Conservation (phyloP, 2,329 filamentous ascomycete genomes). For the Cladophialophora psammophila region DNA sequence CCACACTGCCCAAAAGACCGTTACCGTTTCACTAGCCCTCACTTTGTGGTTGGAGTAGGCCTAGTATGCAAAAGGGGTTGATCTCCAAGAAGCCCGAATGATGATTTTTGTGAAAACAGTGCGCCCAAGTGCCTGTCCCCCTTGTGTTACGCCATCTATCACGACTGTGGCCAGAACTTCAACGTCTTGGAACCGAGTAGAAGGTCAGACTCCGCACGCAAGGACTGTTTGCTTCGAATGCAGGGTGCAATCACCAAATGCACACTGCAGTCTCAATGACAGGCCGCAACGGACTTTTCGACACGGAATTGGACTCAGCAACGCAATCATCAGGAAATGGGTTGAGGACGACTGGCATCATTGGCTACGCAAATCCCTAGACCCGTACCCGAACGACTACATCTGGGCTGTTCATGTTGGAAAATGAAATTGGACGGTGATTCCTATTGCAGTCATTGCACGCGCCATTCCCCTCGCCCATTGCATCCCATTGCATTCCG, state of each 20-base stretch:
- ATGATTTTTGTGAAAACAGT: constrained; percentile 44
- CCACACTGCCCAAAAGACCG: constrained; percentile 38
- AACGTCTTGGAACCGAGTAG: constrained; percentile 46
- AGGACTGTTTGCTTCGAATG: constrained; percentile 42
- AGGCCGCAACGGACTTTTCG: constrained; percentile 44
- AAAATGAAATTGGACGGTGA: constrained; percentile 40
- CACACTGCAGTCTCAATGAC: constrained; percentile 43
- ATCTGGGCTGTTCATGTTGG: constrained; percentile 43
- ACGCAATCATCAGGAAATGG: constrained; percentile 43
- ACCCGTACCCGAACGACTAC: constrained; percentile 45
- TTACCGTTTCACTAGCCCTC: constrained; percentile 36
- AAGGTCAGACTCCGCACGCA: constrained; percentile 40
- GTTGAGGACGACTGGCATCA: constrained; percentile 48
- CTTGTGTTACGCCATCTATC: constrained; percentile 45
- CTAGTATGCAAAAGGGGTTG: constrained; percentile 41
- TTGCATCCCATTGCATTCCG: background rate
- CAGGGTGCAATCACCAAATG: constrained; percentile 40
- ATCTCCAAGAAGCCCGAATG: constrained; percentile 45
- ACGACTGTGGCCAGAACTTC: constrained; percentile 40
- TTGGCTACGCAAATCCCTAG: constrained; percentile 45
- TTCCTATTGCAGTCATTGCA: background rate
- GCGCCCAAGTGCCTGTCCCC: constrained; percentile 43
- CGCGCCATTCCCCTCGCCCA: background rate
- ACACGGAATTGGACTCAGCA: constrained; percentile 42
- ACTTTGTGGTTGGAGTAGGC: constrained; percentile 35